Conservation (phyloP, 176 grass and related monocot species). For the Carex parvula region DNA sequence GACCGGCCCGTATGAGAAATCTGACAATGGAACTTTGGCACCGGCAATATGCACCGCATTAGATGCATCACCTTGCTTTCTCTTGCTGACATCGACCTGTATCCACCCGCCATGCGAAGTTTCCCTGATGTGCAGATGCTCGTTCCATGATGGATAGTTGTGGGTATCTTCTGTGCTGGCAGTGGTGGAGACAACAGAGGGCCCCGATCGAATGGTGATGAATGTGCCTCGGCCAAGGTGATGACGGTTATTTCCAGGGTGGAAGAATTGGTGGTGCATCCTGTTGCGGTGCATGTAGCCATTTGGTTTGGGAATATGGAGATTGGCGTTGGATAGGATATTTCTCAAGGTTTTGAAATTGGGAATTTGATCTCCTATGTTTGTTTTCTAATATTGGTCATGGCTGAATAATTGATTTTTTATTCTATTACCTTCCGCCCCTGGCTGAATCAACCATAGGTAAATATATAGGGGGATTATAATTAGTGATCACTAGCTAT, state of each 20-base stretch:
- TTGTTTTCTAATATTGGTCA: neutral
- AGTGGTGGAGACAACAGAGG: conserved; percentile 5
- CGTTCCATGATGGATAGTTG: conserved; percentile 48
- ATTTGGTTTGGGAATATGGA: neutral
- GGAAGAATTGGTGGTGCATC: neutral
- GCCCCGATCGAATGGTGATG: conserved; percentile 19
- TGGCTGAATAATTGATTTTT: too few species aligned
- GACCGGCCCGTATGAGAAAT: conserved; percentile 40
- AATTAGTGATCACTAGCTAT: neutral
- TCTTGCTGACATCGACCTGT: conserved; percentile 37
- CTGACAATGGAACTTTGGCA: conserved; percentile 35
- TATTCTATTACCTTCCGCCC: too few species aligned
- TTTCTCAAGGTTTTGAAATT: neutral
- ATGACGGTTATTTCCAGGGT: conserved; percentile 45
- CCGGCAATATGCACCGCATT: conserved; percentile 23
- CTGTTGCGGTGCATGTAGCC: neutral
- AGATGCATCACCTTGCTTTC: neutral
- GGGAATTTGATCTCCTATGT: neutral
- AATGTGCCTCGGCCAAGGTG: conserved; percentile 21
- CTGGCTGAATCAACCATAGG: neutral
- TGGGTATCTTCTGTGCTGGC: conserved; percentile 27
- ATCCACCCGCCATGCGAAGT: neutral
- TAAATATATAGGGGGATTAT: neutral
- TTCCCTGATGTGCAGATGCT: conserved; percentile 23
- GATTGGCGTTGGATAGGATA: neutral